Evolutionary conservation across 441 rosid genomes (phyloP).

Genomic region (Aleurites moluccanus): DNA sequence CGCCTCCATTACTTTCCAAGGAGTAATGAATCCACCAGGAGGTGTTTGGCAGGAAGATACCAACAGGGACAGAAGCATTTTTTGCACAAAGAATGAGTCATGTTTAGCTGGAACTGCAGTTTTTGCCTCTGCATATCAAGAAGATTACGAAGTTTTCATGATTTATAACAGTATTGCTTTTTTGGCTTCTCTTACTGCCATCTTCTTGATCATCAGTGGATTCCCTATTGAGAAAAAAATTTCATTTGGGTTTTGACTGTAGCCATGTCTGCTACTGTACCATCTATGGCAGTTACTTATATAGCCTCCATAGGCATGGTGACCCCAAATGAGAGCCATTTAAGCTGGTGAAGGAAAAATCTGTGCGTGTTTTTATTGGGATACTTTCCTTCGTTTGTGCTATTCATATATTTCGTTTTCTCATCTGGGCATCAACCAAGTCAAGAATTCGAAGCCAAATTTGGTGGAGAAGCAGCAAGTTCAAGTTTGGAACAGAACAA

Average conservation of each 20-base stretch:
- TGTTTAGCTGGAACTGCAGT: constrained; percentile 33
- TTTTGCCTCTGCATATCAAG: background rate
- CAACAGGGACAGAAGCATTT: background rate
- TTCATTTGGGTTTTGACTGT: background rate
- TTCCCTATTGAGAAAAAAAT: constrained; percentile 5
- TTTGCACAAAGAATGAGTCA: background rate
- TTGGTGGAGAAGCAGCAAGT: no score
- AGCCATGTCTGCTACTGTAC: background rate
- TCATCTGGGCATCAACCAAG: no score
- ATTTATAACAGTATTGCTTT: background rate
- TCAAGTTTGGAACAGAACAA: no score
- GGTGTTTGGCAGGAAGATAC: constrained; percentile 32
- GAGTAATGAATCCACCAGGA: constrained; percentile 40
- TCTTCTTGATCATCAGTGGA: constrained; percentile 8
- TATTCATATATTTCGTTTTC: no score
- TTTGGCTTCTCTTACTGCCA: constrained; percentile 2
- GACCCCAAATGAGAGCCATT: background rate
- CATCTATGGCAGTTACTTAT: background rate
- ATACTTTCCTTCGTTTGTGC: no score
- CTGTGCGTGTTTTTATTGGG: no score
- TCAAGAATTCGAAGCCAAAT: no score
- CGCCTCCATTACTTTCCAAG: constrained; percentile 39
- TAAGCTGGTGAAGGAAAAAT: no score
- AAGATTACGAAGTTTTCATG: background rate
- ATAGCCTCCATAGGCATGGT: background rate